Conservation (phyloP, 2,329 filamentous ascomycete genomes). For the Fusarium sp. region DNA sequence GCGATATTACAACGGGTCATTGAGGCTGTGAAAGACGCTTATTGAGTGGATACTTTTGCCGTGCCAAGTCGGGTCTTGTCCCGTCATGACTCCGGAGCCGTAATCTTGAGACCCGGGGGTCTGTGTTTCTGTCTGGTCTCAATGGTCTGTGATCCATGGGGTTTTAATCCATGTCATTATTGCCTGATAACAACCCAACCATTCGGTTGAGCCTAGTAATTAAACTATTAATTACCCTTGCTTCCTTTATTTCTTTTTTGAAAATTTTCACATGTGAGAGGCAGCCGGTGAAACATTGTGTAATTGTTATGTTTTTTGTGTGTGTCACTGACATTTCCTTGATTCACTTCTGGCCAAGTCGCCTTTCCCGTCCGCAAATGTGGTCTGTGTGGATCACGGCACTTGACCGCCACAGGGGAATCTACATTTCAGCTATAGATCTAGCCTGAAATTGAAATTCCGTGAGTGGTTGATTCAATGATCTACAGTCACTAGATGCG, state of each 20-base stretch:
- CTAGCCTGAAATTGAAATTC: conserved; percentile 36
- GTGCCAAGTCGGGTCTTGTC: conserved; percentile 37
- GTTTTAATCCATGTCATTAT: conserved; percentile 7
- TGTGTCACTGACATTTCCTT: conserved; percentile 7
- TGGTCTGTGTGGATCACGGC: conserved; percentile 34
- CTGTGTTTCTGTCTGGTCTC: background rate
- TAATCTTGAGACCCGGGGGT: background rate
- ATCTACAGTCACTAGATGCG: conserved; percentile 24
- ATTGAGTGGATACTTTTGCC: conserved; percentile 10
- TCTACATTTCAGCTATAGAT: conserved; percentile 29
- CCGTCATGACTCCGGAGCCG: conserved; percentile 9
- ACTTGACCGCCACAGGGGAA: conserved; percentile 34
- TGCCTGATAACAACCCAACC: conserved; percentile 42
- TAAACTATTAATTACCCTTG: conserved; percentile 29
- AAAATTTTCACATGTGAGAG: conserved; percentile 8
- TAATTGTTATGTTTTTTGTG: background rate
- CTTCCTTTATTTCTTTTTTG: background rate
- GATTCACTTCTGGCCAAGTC: conserved; percentile 23
- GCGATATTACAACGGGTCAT: conserved; percentile 27
- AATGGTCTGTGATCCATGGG: background rate
- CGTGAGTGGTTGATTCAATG: conserved; percentile 17
- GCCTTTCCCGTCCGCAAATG: conserved; percentile 29
- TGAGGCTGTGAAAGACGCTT: conserved; percentile 30
- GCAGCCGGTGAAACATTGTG: conserved; percentile 6
- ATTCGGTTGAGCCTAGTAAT: conserved; percentile 44